Conservation (phyloP, 2,329 filamentous ascomycete species). For the Aureobasidium melanogenum region DNA sequence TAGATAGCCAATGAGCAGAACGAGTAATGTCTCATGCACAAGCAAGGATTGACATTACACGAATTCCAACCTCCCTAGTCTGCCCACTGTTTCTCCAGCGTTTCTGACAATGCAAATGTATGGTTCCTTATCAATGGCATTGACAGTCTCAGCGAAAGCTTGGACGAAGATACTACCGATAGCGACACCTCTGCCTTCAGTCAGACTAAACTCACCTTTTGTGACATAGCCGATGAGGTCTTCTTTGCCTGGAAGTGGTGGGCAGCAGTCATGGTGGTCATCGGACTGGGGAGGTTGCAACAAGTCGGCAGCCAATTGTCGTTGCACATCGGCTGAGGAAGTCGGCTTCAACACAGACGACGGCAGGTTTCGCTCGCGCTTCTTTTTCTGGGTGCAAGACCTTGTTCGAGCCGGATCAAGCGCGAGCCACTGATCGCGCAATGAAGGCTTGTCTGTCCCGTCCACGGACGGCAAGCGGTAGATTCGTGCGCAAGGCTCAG, state of each 20-base stretch:
- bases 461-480: constrained; percentile 66
- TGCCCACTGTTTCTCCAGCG: constrained; percentile 67
- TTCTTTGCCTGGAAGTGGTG: constrained; percentile 59
- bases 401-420: constrained; percentile 32
- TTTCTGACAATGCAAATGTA: constrained; percentile 71
- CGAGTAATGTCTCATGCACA: not conserved
- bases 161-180: constrained; percentile 59
- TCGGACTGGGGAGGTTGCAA: constrained; percentile 28
- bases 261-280: constrained; percentile 21
- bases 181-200: constrained; percentile 64
- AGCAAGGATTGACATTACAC: constrained; percentile 24
- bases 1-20: not conserved
- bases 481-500: constrained; percentile 64
- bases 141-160: not conserved
- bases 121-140: constrained; percentile 30
- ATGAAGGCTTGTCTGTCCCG: constrained; percentile 23
- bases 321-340: constrained; percentile 28
- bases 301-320: constrained; percentile 32
- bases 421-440: constrained; percentile 65
- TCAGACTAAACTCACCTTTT: constrained; percentile 72
- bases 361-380: constrained; percentile 19
- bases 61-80: constrained; percentile 70
- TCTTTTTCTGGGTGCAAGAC: constrained; percentile 11
- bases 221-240: constrained; percentile 89
- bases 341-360: not conserved